A percentile compares a stretch with the other conserved stretches of the same genome.
Evolutionary conservation across 2,329 filamentous ascomycete genomes (phyloP).

Genomic region (Trichoderma sp.): DNA sequence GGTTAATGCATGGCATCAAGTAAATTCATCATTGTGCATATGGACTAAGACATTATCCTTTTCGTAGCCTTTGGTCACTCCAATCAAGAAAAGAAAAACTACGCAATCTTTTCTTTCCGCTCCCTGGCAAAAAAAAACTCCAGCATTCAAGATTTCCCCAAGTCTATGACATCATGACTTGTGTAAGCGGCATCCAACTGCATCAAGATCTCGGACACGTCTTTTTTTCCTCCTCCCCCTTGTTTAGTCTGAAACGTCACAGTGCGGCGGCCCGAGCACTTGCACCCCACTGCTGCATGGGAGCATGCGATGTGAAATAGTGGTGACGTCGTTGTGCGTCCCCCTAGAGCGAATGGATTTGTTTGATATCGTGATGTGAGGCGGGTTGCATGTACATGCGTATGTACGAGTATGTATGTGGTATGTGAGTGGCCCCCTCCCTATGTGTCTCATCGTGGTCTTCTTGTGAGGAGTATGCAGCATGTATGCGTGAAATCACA

Average conservation of each 20-base stretch:
- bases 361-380: background rate
- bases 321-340: constrained; percentile 16
- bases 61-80: background rate
- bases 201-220: background rate
- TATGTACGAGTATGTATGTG: background rate
- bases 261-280: background rate
- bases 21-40: background rate
- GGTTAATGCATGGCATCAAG: constrained; percentile 19
- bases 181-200: background rate
- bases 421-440: background rate
- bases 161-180: background rate
- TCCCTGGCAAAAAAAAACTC: background rate
- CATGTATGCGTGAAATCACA: background rate
- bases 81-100: background rate
- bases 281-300: background rate
- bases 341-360: background rate
- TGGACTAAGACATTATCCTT: background rate
- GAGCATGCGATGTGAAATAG: background rate
- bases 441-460: background rate
- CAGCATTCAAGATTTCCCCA: background rate
- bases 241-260: constrained; percentile 5
- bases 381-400: background rate
- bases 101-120: background rate
- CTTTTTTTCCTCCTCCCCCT: background rate
- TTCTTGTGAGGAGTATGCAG: background rate